These are phyloP conservation scores for Gymnopilus dilepis DNA, from an alignment of 768 basidiomycete genomes.

Conservation along the genomic window DNA sequence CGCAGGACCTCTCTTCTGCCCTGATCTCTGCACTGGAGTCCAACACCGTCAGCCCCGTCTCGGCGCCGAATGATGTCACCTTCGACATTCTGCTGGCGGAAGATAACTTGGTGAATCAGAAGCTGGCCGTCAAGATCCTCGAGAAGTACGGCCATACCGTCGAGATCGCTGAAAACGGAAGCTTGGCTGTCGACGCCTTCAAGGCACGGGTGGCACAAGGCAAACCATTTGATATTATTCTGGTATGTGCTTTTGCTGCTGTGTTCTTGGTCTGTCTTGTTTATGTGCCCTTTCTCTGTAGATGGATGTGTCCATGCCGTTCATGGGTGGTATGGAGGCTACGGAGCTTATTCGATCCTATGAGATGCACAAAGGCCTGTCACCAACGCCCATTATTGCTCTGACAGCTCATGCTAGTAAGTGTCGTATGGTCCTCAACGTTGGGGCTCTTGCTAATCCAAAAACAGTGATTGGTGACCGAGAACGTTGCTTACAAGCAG, in stretches of 20 bases:
- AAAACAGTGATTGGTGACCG: conserved; percentile 79
- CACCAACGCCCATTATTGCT: conserved; percentile 91
- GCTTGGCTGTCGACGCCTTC: conserved; percentile 90
- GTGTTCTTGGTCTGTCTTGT: not conserved
- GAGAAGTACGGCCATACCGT: conserved; percentile 96
- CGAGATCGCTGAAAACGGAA: conserved; percentile 97
- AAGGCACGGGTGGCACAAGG: conserved; percentile 73
- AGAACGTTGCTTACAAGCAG: conserved; percentile 54
- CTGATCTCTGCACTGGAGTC: conserved; percentile 94
- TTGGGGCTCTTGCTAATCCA: conserved; percentile 12
- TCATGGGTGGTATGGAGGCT: conserved; percentile 99
- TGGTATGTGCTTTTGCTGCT: conserved; percentile 56
- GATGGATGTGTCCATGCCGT: conserved; percentile 99
- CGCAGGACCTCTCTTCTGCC: conserved; percentile 90
- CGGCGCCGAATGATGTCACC: conserved; percentile 82
- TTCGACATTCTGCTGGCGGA: conserved; percentile 97
- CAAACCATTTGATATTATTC: conserved; percentile 88
- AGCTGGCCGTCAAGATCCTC: conserved; percentile 93
- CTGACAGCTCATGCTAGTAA: conserved; percentile 95
- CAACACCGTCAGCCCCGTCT: conserved; percentile 89
- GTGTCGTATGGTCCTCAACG: conserved; percentile 35
- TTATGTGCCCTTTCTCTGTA: conserved; percentile 34
- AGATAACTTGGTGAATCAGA: conserved; percentile 96
- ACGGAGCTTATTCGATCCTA: conserved; percentile 89
- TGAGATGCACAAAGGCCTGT: conserved; percentile 73